phyloP scores from a whole-genome alignment of 495 filamentous ascomycete species.

The Neurospora pannonica region DNA sequence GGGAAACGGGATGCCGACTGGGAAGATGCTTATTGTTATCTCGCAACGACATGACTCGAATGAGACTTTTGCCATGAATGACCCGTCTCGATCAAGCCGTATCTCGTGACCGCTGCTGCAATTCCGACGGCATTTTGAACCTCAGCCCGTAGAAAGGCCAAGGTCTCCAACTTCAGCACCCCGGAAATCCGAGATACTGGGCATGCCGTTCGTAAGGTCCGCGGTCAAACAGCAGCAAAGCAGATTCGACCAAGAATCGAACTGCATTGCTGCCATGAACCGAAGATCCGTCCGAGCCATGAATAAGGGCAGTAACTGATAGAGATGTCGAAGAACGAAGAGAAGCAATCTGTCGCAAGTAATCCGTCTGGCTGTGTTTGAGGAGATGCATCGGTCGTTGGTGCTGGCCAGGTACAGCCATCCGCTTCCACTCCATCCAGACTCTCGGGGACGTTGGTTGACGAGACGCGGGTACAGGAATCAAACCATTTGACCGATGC shows the following conservation, averaged over 20 bases:
- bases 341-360: conserved; percentile 22
- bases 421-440: neutral
- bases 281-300: conserved; percentile 12
- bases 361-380: conserved; percentile 8
- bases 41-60: conserved; percentile 7
- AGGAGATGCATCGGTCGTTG: conserved; percentile 20
- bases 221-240: conserved; percentile 1
- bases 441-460: neutral
- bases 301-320: conserved; percentile 13
- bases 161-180: conserved; percentile 11
- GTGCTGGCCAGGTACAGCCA: conserved; percentile 14
- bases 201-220: conserved; percentile 26
- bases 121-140: conserved; percentile 2
- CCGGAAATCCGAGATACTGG: conserved; percentile 17
- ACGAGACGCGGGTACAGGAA: neutral
- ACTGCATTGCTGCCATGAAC: neutral
- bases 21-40: conserved; percentile 7
- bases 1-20: conserved; percentile 7
- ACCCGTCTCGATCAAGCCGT: neutral
- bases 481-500: conserved; percentile 16
- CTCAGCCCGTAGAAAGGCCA: conserved; percentile 2
- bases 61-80: neutral
- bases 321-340: conserved; percentile 25
- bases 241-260: neutral
- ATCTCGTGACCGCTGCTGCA: conserved; percentile 9